Evolutionary conservation across 1,284 basidiomycete genomes (phyloP).

Genomic region (Microbotryum lychnidis-dioicae): DNA sequence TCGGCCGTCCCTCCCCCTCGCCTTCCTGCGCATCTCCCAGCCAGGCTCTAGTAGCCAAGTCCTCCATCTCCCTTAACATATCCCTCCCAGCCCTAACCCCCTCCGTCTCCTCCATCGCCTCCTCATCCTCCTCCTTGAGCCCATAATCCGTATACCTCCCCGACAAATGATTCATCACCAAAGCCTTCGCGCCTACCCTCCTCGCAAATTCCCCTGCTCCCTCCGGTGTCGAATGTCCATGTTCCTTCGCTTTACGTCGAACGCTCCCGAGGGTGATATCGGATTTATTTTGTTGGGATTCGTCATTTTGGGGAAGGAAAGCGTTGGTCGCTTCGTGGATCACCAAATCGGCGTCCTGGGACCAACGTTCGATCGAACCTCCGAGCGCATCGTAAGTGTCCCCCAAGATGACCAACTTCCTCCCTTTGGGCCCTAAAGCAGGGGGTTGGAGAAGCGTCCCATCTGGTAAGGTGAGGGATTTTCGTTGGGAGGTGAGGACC

Average conservation of each 20-base stretch:
- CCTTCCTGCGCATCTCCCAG: background rate
- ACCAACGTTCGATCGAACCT: slow-evolving; percentile 50
- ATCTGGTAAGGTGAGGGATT: slow-evolving; percentile 60
- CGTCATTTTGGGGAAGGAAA: slow-evolving; percentile 53
- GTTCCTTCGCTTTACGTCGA: slow-evolving; percentile 49
- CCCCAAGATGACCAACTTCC: slow-evolving; percentile 68
- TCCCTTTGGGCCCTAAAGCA: slow-evolving; percentile 51
- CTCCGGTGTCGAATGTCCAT: slow-evolving; percentile 73
- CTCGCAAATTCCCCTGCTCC: slow-evolving; percentile 72
- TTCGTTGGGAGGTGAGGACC: slow-evolving; percentile 54
- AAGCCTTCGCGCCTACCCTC: slow-evolving; percentile 52
- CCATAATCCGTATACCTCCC: slow-evolving; percentile 38
- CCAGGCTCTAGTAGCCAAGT: slow-evolving; percentile 53
- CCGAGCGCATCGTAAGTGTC: slow-evolving; percentile 55
- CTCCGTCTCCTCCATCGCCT: slow-evolving; percentile 40
- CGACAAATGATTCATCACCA: slow-evolving; percentile 66
- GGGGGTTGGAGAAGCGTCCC: slow-evolving; percentile 71
- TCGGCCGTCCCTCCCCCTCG: slow-evolving; percentile 41
- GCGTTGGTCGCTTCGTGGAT: slow-evolving; percentile 82
- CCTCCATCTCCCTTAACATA: slow-evolving; percentile 57
- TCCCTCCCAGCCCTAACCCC: slow-evolving; percentile 36
- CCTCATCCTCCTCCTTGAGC: slow-evolving; percentile 23
- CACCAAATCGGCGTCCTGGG: slow-evolving; percentile 55
- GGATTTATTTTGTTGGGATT: slow-evolving; percentile 33
- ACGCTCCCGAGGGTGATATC: slow-evolving; percentile 46